These are phyloP conservation scores for Hypoxylon sp. DNA, from an alignment of 2,329 filamentous ascomycete species.

Conservation along the genomic window DNA sequence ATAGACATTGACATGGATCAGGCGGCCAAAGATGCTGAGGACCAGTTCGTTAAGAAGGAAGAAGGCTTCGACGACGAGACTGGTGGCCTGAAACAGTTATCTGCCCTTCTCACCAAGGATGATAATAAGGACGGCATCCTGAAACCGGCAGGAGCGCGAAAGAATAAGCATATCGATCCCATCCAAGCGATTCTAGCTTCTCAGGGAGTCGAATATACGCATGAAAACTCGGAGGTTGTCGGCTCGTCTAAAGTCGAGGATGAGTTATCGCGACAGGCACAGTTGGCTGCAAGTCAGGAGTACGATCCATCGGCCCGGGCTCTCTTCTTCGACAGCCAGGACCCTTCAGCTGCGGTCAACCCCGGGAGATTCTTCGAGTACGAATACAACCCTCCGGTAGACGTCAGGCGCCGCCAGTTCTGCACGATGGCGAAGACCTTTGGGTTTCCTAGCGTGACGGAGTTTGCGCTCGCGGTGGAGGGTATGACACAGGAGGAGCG, in stretches of 20 bases:
- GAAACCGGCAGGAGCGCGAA: constrained; percentile 55
- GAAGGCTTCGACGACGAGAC: constrained; percentile 68
- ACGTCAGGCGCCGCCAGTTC: constrained; percentile 85
- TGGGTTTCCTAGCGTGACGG: constrained; percentile 79
- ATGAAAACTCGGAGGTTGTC: constrained; percentile 95
- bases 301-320: constrained; percentile 65
- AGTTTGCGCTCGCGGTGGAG: constrained; percentile 93
- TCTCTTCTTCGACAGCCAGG: constrained; percentile 69
- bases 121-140: constrained; percentile 61
- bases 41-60: constrained; percentile 62
- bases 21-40: constrained; percentile 64
- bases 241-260: constrained; percentile 94
- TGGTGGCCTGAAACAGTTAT: constrained; percentile 79
- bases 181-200: constrained; percentile 89
- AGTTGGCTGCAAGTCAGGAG: constrained; percentile 64
- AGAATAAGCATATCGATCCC: constrained; percentile 73
- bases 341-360: constrained; percentile 48
- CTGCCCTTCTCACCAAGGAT: constrained; percentile 65
- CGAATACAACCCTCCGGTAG: constrained; percentile 78
- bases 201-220: constrained; percentile 93
- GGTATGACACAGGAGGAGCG: constrained; percentile 88
- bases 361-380: constrained; percentile 54
- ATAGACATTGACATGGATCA: constrained; percentile 80
- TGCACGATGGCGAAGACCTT: constrained; percentile 88
- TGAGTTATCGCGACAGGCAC: constrained; percentile 81